These are phyloP conservation scores for Elaphomyces granulatus DNA, from an alignment of 495 filamentous ascomycete genomes.

Conservation along the genomic window DNA sequence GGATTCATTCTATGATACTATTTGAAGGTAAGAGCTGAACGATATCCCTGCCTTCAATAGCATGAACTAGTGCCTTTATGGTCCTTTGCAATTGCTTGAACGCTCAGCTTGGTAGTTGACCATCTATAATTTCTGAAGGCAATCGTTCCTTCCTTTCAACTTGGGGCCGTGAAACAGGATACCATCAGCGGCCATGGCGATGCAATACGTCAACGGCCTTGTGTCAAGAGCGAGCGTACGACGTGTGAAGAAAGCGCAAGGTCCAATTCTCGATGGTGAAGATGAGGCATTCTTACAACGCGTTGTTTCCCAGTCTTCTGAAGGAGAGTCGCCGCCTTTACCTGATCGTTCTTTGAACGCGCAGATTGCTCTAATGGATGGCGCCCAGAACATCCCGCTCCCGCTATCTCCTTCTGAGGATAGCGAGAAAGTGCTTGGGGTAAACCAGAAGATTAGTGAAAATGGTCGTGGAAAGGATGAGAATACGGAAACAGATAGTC, in stretches of 20 bases:
- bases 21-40: no score
- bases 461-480: constrained; percentile 8
- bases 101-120: no score
- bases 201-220: constrained; percentile 29
- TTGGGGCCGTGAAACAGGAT: no score
- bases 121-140: no score
- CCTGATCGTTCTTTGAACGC: no score
- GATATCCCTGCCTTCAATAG: no score
- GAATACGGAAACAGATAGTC: constrained; percentile 11
- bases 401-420: constrained; percentile 28
- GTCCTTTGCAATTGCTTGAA: no score
- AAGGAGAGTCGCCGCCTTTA: no score
- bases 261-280: constrained; percentile 37
- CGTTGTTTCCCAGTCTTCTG: constrained; percentile 30
- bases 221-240: constrained; percentile 20
- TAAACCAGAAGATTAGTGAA: constrained; percentile 19
- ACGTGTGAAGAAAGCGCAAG: constrained; percentile 21
- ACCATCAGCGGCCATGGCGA: no score
- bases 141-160: no score
- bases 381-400: constrained; percentile 22
- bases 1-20: no score
- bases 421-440: constrained; percentile 20
- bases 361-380: constrained; percentile 17
- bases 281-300: constrained; percentile 42
- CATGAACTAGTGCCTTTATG: no score